Base-by-base conservation (phyloP, 768 basidiomycete genomes). In the Phaeotremella skinneri region DNA sequence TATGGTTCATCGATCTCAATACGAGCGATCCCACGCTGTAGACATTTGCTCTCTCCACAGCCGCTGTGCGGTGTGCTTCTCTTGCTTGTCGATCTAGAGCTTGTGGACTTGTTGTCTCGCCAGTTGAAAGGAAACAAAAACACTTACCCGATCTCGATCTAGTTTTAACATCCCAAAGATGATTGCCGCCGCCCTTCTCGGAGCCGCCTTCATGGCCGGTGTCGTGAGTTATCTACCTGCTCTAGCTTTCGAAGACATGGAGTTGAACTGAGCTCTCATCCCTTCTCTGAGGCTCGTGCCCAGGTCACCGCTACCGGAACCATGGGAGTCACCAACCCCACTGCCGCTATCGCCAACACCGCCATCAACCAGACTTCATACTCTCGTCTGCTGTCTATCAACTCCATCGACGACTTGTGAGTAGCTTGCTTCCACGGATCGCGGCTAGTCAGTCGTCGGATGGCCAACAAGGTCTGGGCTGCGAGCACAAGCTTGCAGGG, bases 321-420 rank as follows among this genome's bases (percentile, higher is more conserved):
- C 26, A 68, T 68, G 69, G 71, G 71, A 41, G 27, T 48, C 6
- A 73, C 71, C 64, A 73, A 76, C 65, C 73, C 75, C 31, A 42
- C 74, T 32, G 58, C 58, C 16, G 67, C 76, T 41, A 66, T 67
- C 47, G 27, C 72, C 34, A 72, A 72, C n/a, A 72, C 72, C 2
- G n/a, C 72, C 27, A 64, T 78, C 69, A 74, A 78, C 68, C 74
- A 74, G 55, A 75, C 72, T 48, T 73, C 71, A 17, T 62, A 66
- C 58, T 54, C 76, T 49, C 65, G 78, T 31, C 64, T 78, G 31
- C 23, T 75, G 13, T 70, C 74, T 17, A 39, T 78, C 47, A 78
- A 78, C 68, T 54, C 68, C 17, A 75, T 78, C 58, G 70, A 76
- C 51, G 74, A 76, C 59, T 78, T 75, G 62, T 67, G 59, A 62